Evolutionary conservation across 2,329 filamentous ascomycete species (phyloP).

Genomic region (Lasiodiplodia sp.): DNA sequence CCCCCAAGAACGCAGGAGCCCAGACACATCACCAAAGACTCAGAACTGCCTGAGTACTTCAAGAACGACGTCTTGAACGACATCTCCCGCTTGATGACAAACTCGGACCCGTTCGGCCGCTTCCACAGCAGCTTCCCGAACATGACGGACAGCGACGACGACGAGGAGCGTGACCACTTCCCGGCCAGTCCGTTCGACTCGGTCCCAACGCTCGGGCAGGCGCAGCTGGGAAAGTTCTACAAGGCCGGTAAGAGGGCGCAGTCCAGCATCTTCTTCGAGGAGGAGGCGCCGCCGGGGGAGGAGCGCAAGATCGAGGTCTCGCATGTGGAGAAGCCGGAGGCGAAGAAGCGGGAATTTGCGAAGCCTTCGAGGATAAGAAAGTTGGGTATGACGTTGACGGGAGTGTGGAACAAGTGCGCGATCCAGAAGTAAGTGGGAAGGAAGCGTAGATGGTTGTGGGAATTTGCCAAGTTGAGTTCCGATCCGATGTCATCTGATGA

Average conservation of each 20-base stretch:
- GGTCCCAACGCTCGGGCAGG: background rate
- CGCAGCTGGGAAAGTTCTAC: background rate
- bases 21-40: background rate
- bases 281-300: background rate
- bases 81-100: slow-evolving; percentile 12
- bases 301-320: slow-evolving; percentile 33
- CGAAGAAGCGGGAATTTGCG: background rate
- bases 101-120: slow-evolving; percentile 8
- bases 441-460: background rate
- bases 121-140: slow-evolving; percentile 3
- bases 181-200: background rate
- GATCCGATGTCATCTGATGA: background rate
- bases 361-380: background rate
- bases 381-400: background rate
- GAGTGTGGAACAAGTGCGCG: background rate
- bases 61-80: slow-evolving; percentile 8
- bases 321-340: slow-evolving; percentile 49
- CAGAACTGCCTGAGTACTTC: background rate
- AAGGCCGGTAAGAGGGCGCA: slow-evolving; percentile 3
- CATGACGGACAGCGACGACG: background rate
- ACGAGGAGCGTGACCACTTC: background rate
- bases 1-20: background rate
- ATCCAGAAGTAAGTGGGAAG: background rate
- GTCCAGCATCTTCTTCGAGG: slow-evolving; percentile 8
- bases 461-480: background rate